Evolutionary conservation across 768 basidiomycete genomes (phyloP), one percentile per base, ranked within the genome.

Genomic region (Phaeotremella skinneri): DNA sequence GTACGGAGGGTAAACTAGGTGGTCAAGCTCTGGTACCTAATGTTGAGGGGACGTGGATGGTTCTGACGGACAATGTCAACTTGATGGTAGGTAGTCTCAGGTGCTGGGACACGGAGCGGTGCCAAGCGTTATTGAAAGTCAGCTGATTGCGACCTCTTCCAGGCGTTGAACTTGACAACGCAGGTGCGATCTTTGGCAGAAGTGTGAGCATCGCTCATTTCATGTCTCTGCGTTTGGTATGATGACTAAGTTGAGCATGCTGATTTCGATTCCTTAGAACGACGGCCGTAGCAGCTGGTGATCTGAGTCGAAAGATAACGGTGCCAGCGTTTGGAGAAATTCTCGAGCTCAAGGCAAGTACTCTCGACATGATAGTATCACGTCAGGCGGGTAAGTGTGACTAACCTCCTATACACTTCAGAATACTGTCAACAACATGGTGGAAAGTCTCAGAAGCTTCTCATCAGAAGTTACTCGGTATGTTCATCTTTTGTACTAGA

Each of bases 391-490:
- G 48, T 58, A 55, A 54, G n/a, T n/a, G n/a, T n/a, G n/a, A n/a
- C n/a, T n/a, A n/a, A n/a, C 34, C 34, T 11, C 49, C 42, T 32
- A 56, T 48, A 25, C 9, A n/a, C 50, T 21, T 5, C 52, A 68
- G 73, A 80, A 83, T 21, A 90, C 89, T 11, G 88, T 91, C 63
- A 93, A 93, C 70, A 87, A 86, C n/a, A 96, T 96, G 91, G 90
- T 93, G 74, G 90, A 90, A 74, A 88, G 88, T 56, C 77, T 93
- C 63, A 85, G 87, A 66, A 88, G 87, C 3, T 93, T 93, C 72
- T 89, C 90, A 14, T 85, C 83, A 2, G 90, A 92, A 63, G 80
- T 81, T 51, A 79, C 77, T 27, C 64, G 74, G 64, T 62, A 30
- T 29, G 64, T 49, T 23, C n/a, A 1, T 37, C 34, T 17, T 37